Evolutionary conservation across 305 asterid genomes (phyloP).

Genomic region (Fraxinus xanthoxyloides): DNA sequence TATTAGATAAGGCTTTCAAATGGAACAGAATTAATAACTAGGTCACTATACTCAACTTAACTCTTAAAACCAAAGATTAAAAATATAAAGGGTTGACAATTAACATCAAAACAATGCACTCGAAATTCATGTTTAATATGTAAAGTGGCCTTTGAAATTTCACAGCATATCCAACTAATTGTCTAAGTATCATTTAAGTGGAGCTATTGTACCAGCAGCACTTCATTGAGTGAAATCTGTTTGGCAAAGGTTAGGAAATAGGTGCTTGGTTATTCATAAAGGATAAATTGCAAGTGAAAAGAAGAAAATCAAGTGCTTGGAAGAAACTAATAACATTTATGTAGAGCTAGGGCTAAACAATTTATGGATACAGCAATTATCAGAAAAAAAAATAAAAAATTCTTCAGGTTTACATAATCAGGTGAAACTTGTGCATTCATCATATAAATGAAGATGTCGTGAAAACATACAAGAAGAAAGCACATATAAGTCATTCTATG

Average conservation of each 20-base stretch:
- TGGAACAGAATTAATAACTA: background rate
- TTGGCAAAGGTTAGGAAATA: background rate
- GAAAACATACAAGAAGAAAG: background rate
- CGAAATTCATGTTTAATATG: background rate
- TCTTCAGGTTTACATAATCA: background rate
- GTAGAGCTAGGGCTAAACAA: background rate
- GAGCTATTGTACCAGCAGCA: background rate
- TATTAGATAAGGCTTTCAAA: background rate
- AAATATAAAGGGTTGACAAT: background rate
- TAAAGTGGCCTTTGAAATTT: background rate
- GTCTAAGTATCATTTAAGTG: background rate
- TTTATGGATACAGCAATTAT: background rate
- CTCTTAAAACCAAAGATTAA: background rate
- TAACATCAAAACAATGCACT: background rate
- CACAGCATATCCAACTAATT: background rate
- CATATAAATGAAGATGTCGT: background rate
- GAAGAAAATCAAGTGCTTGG: background rate
- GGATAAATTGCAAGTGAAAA: background rate
- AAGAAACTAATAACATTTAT: background rate
- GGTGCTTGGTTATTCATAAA: background rate
- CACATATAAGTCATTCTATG: background rate
- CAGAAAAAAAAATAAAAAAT: background rate
- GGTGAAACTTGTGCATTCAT: background rate
- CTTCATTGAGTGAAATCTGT: background rate
- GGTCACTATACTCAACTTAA: background rate